These are phyloP conservation scores for Colletotrichum tabaci DNA, from an alignment of 2,329 filamentous ascomycete species.

Conservation along the genomic window DNA sequence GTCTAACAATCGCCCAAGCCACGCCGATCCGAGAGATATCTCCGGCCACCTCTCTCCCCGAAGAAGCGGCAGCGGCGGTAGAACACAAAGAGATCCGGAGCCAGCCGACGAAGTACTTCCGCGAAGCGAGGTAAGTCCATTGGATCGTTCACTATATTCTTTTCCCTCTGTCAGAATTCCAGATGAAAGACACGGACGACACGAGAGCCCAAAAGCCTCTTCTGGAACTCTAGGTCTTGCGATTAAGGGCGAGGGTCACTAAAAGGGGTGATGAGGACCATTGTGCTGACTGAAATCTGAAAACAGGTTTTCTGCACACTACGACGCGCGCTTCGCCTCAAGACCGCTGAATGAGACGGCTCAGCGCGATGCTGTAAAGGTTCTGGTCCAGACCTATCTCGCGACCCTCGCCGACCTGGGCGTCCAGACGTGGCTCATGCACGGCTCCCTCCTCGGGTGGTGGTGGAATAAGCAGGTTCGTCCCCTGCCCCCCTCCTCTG, in stretches of 20 bases:
- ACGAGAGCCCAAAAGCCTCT: neutral
- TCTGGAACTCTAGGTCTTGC: neutral
- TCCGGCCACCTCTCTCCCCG: neutral
- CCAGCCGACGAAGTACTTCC: conserved; percentile 31
- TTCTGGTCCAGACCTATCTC: conserved; percentile 81
- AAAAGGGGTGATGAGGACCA: neutral
- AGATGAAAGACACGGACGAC: neutral
- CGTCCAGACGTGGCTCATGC: conserved; percentile 86
- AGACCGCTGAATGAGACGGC: conserved; percentile 65
- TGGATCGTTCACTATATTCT: no score
- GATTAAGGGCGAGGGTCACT: neutral
- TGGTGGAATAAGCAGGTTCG: conserved; percentile 80
- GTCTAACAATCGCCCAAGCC: conserved; percentile 27
- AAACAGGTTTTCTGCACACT: conserved; percentile 50
- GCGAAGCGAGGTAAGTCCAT: conserved; percentile 25
- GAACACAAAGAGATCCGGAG: neutral
- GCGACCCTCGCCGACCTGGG: conserved; percentile 75
- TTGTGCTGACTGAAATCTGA: neutral
- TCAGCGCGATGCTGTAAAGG: conserved; percentile 72
- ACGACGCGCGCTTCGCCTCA: conserved; percentile 57
- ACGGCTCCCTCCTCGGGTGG: conserved; percentile 88
- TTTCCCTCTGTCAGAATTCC: neutral
- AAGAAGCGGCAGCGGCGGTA: neutral
- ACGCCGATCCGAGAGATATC: conserved; percentile 24
- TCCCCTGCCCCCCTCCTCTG: neutral